Evolutionary conservation across 768 basidiomycete genomes (phyloP), one percentile per base, ranked within the genome.

Genomic region (Agrocybe chaxingu): DNA sequence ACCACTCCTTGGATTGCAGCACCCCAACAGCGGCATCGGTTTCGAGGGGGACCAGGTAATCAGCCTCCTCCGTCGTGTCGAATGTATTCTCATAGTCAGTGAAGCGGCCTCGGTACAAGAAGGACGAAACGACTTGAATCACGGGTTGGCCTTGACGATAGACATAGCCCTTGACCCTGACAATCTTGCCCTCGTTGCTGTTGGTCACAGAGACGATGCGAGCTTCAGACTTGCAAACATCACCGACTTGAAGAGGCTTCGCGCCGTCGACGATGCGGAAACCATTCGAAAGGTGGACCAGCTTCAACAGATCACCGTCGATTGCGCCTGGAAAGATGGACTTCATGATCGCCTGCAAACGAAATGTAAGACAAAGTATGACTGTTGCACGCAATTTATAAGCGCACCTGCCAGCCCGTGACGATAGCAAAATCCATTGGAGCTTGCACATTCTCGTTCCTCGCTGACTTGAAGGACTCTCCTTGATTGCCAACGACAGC

Each of bases 351-450:
- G 95, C 90, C 93, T 96, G 57, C 0, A 52, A 52, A 36, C 47
- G 32, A 37, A 57, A 47, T 29, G 58, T 36, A 48, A 54, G 16
- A 32, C 48, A 13, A 42, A 47, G 32, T 29, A n/a, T 36, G 29
- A 48, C 33, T 19, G 12, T 19, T 10, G 37, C 48, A 42, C 6
- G 13, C 49, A 24, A 29, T 38, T 29, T 18, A 5, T 7, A 2
- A 45, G 70, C 87, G 53, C 65, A 93, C 94, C 87, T 96, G 85
- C 97, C 97, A 99, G 41, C 96, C 95, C 36, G 94, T 87, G 45
- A 98, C 96, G 62, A 99, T 99, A 19, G 95, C 92, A 60, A 97
- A 98, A 71, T 98, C 96, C 92, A 99, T 96, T 0, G 97, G 97
- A 1, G 96, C 93, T 61, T 89, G 82, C 39, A 92, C 81, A 32